phyloP scores from a whole-genome alignment of 208 protist genomes.

The Trypanosoma cruzi region DNA sequence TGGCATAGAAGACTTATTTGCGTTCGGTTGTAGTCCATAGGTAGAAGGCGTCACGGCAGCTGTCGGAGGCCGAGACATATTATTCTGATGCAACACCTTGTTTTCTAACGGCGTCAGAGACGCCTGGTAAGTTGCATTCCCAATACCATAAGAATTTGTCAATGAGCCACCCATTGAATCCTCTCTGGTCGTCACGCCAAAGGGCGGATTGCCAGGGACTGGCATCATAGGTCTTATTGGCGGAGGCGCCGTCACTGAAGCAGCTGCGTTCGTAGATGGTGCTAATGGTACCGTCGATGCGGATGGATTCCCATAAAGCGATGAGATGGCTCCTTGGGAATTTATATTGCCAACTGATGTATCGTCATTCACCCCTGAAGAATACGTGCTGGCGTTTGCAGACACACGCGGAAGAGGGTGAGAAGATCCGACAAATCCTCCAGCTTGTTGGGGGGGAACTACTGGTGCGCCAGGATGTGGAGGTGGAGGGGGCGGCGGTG shows the following conservation, averaged over 20 bases:
- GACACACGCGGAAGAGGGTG: background rate
- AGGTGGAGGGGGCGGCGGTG: constrained; percentile 4
- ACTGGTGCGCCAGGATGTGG: background rate
- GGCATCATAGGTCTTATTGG: constrained; percentile 1
- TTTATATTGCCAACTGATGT: background rate
- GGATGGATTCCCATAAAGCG: background rate
- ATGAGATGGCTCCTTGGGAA: background rate
- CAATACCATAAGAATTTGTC: constrained; percentile 1
- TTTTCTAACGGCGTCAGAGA: background rate
- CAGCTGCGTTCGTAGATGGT: background rate
- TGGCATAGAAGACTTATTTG: background rate
- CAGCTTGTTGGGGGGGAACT: background rate
- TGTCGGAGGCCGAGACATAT: background rate
- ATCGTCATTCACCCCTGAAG: background rate
- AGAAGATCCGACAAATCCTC: background rate
- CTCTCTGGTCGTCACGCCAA: background rate
- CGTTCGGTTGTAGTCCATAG: constrained; percentile 1
- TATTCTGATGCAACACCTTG: background rate
- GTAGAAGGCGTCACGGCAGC: constrained; percentile 7
- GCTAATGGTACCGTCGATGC: background rate
- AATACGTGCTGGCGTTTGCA: background rate
- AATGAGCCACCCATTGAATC: background rate
- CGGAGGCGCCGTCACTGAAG: background rate
- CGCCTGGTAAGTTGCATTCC: background rate
- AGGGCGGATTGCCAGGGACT: background rate